Evolutionary conservation across 2,329 filamentous ascomycete species (phyloP), one percentile per base, ranked within the genome.

Genomic region (Cercospora sp.): DNA sequence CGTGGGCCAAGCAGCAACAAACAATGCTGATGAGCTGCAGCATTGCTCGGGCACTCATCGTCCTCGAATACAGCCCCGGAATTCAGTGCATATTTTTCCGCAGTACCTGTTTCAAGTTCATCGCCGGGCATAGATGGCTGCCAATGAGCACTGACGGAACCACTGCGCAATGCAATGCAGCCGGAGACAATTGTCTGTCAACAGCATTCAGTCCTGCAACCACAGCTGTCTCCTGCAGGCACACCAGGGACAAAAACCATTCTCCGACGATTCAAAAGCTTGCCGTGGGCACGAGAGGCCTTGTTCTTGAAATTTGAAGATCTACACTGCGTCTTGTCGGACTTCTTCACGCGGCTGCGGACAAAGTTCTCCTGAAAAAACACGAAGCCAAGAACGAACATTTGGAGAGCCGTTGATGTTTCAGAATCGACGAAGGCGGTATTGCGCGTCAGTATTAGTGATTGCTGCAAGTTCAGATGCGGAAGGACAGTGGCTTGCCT

Each of bases 311-410:
- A 59, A 59, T 12, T 59, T 59, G 30, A 34, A 59, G 55, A 59
- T 59, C 55, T 59, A 26, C 55, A 8, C 0, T 21, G 55, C 55
- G 32, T 59, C 28, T 37, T 40, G 16, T 37, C 55, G 55, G 55
- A 59, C 55, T 59, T 59, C 55, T 59, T 59, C 55, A 59, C 55
- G 32, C 28, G 32, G 28, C 28, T 59, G 30, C 55, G 32, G 55
- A 37, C 28, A 37, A 34, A 34, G 10, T 21, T 32, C 55, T 34
- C 32, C 55, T 32, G 55, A 59, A 18, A 10, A 12, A 59, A 21
- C 16, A n/a, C 28, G 55, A 59, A 59, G 32, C 28, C 28, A 37
- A 13, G n/a, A 34, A 21, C 16, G n/a, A 18, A 59, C 30, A 16
- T n/a, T 59, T 21, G 30, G 55, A 37, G 55, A 53, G 49, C 49